These are phyloP conservation scores for Ophiostoma australiae DNA, from an alignment of 2,329 filamentous ascomycete genomes.

Conservation along the genomic window DNA sequence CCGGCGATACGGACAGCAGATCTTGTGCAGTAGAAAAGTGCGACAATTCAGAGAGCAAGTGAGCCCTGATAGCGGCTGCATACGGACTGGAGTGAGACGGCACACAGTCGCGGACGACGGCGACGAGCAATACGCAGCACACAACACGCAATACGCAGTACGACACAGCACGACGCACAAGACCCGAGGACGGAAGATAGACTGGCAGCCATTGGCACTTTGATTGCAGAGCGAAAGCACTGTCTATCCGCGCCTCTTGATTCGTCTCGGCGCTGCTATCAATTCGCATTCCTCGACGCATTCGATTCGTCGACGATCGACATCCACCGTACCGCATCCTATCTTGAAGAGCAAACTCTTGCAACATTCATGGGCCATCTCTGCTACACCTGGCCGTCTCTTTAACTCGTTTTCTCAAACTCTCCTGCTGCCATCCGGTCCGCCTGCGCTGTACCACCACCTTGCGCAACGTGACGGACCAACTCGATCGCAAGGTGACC, in stretches of 20 bases:
- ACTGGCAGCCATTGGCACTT: not conserved
- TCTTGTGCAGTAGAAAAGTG: not conserved
- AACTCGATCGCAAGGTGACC: not conserved
- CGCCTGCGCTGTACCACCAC: conserved; percentile 9
- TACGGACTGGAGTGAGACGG: not conserved
- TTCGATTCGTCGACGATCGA: conserved; percentile 10
- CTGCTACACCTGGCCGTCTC: not conserved
- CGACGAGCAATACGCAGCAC: not conserved
- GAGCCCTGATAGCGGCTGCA: not conserved
- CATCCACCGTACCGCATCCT: not conserved
- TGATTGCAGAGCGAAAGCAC: not conserved
- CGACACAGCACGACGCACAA: not conserved
- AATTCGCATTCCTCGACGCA: not conserved
- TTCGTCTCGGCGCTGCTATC: not conserved
- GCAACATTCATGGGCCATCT: not conserved
- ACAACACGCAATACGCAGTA: not conserved
- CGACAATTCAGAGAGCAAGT: not conserved
- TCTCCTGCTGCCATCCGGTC: not conserved
- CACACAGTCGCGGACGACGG: not conserved
- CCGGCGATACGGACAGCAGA: not conserved
- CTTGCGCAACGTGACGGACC: conserved; percentile 16
- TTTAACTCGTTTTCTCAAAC: no score
- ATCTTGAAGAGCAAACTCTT: not conserved
- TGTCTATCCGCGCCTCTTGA: not conserved
- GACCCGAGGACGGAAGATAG: not conserved